Base-by-base conservation (phyloP, 257 asterid species). In the Asclepias syriaca region DNA sequence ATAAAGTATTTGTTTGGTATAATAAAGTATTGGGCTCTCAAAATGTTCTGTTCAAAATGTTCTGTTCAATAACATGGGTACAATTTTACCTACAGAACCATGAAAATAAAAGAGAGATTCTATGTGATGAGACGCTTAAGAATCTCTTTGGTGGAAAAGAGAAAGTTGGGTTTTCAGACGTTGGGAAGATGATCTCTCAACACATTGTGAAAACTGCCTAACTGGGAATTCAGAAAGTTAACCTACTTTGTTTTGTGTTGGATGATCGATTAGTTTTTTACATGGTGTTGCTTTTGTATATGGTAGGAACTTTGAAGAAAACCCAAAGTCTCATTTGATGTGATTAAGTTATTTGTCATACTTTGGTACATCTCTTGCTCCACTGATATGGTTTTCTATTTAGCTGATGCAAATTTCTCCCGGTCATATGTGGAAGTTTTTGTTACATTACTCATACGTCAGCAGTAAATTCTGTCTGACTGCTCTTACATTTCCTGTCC, bases 81-180 rank as follows among this genome's bases (percentile, higher is more conserved):
- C 7, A 2, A 29, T 60, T 29, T 49, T 61, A 65, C 45, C 78
- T 68, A 81, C 84, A 88, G 92, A 86, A 86, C 77, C 92, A 88
- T 1, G 53, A 66, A 6, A 78, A 88, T 57, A 88, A 77, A 82
- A 85, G 75, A 77, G 95, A 86, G 84, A 88, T 86, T 45, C 39
- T 71, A 10, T 88, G 92, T 16, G 92, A 88, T 72, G 87, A 64
- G 50, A 88, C 85, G 82, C 87, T 88, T 57, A 87, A 85, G 82
- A 74, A 75, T 65, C 79, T 88, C 2, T 86, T 88, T 63, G 74
- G 72, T 37, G 92, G 90, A 40, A 86, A 79, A 84, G 95, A n/a
- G n/a, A 86, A 80, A 70, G 90, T 88, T 57, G 89, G 86, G 73
- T 81, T 88, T 77, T 80, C 85, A 4, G 90, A 88, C 77, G 72